phyloP scores from a whole-genome alignment of 805 yeast species.

The Lachancea sp. region DNA sequence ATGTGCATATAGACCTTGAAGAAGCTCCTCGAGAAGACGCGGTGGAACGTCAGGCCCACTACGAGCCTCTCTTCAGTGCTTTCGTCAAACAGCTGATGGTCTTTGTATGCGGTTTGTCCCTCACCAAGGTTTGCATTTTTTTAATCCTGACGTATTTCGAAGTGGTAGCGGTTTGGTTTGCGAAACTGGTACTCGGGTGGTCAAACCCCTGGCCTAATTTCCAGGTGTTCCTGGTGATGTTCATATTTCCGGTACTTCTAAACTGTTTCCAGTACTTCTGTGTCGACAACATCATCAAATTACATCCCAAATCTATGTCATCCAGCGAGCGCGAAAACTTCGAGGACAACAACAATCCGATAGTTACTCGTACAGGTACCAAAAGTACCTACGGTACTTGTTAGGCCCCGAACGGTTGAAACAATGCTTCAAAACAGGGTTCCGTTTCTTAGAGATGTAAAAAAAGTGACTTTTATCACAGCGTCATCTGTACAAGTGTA shows the following conservation, averaged over 20 bases:
- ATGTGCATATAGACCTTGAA: background rate
- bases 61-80: conserved; percentile 46
- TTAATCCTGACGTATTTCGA: conserved; percentile 58
- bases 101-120: conserved; percentile 54
- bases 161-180: conserved; percentile 64
- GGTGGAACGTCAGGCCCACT: conserved; percentile 26
- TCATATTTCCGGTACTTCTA: conserved; percentile 68
- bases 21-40: conserved; percentile 1
- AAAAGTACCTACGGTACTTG: conserved; percentile 4
- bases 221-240: conserved; percentile 82
- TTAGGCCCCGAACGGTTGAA: no score
- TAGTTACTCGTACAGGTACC: background rate
- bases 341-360: conserved; percentile 19
- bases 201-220: conserved; percentile 71
- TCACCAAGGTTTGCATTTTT: conserved; percentile 58
- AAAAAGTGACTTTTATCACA: no score
- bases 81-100: conserved; percentile 66
- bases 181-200: conserved; percentile 75
- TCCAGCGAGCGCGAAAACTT: conserved; percentile 26
- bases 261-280: conserved; percentile 68
- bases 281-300: conserved; percentile 67
- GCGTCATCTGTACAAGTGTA: no score
- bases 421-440: no score
- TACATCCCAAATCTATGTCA: conserved; percentile 32
- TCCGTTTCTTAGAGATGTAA: no score